A percentile compares a stretch with the other conserved stretches of the same genome.
phyloP scores from a whole-genome alignment of 176 grass and related monocot genomes.

The Themeda triandra region DNA sequence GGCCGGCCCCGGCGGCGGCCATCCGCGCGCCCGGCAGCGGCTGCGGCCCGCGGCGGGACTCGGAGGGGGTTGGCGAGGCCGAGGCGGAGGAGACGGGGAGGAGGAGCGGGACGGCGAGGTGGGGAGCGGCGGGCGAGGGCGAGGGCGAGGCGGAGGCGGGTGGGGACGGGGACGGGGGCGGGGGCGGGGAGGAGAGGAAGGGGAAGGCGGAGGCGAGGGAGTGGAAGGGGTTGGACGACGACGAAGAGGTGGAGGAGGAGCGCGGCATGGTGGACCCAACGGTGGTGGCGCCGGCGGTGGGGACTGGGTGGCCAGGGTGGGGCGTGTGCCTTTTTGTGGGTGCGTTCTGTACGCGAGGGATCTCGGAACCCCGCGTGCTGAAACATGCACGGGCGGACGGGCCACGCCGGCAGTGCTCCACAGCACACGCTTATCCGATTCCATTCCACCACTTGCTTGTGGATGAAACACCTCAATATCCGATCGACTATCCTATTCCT shows the following conservation, averaged over 20 bases:
- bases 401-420: neutral
- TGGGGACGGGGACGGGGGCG: neutral
- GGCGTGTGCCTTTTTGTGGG: neutral
- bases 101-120: constrained; percentile 16
- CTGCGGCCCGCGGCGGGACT: neutral
- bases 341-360: constrained; percentile 11
- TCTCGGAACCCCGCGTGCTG: neutral
- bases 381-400: neutral
- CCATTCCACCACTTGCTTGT: neutral
- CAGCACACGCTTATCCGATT: neutral
- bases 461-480: neutral
- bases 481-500: neutral
- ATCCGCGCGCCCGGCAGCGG: constrained; percentile 9
- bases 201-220: constrained; percentile 26
- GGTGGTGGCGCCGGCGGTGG: neutral
- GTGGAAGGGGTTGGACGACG: constrained; percentile 30
- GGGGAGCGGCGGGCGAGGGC: neutral
- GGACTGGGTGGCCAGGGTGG: neutral
- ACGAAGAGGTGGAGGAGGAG: constrained; percentile 17
- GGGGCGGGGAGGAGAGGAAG: neutral
- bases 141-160: neutral
- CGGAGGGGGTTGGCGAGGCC: neutral
- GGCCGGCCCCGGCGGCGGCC: neutral
- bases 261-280: constrained; percentile 1
- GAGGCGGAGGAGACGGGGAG: neutral